phyloP scores from a whole-genome alignment of 768 basidiomycete genomes.

The Trametes villosa region DNA sequence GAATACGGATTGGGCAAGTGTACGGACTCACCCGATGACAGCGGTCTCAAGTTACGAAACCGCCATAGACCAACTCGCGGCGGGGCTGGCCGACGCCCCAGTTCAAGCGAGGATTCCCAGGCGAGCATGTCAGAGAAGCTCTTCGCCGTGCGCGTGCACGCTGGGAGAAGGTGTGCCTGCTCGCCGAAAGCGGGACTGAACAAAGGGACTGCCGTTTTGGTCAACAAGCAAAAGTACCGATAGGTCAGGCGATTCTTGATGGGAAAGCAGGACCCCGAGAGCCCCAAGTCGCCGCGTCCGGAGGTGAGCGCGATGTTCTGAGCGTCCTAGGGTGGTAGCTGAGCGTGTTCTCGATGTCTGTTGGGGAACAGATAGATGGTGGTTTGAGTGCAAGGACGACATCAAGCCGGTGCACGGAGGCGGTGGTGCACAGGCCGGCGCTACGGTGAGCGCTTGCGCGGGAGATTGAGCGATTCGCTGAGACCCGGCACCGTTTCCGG shows the following conservation, averaged over 20 bases:
- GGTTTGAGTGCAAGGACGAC: background rate
- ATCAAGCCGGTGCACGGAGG: background rate
- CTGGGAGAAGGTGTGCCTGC: constrained; percentile 6
- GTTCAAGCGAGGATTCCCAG: background rate
- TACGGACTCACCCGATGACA: background rate
- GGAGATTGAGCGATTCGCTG: background rate
- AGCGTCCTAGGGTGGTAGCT: background rate
- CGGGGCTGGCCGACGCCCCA: background rate
- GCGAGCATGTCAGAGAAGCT: constrained; percentile 10
- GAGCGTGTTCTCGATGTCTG: too few relatives aligned
- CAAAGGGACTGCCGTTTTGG: constrained; percentile 14
- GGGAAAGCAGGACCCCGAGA: constrained; percentile 8
- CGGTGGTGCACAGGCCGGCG: constrained; percentile 27
- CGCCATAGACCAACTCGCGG: background rate
- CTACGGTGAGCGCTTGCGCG: constrained; percentile 1
- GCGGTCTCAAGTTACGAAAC: background rate
- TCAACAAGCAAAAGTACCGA: constrained; percentile 21
- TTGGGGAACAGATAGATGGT: background rate
- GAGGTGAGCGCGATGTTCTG: background rate
- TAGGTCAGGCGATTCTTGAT: constrained; percentile 6
- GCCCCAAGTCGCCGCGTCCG: background rate
- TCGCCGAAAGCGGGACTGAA: constrained; percentile 6
- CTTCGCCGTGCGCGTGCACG: too few relatives aligned
- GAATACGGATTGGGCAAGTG: background rate
- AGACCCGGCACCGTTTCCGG: background rate